Percentiles rank a stretch among this genome's conserved stretches.
phyloP scores from a whole-genome alignment of 176 grass and related monocot genomes.

The Urochloa ruziziensis region DNA sequence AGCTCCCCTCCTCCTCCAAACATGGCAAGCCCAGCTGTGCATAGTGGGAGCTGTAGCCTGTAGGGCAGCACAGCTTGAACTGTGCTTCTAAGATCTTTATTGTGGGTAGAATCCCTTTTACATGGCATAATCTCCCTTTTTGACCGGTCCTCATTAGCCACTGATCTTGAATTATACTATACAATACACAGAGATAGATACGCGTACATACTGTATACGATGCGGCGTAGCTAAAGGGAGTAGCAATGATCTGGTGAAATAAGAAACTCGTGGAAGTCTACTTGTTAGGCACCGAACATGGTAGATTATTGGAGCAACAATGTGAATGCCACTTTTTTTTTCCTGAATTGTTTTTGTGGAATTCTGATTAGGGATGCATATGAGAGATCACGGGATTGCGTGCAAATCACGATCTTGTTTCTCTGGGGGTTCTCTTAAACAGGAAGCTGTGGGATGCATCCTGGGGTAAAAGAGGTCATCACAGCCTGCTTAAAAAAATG shows the following conservation, averaged over 20 bases:
- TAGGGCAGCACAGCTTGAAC: conserved; percentile 8
- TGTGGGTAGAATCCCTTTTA: conserved; percentile 8
- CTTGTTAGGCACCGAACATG: conserved; percentile 46
- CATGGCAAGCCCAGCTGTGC: conserved; percentile 30
- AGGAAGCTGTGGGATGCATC: conserved; percentile 12
- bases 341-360: conserved; percentile 12
- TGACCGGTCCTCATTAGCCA: conserved; percentile 2
- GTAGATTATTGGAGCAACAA: background rate
- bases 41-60: background rate
- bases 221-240: background rate
- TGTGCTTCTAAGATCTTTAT: conserved; percentile 17
- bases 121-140: conserved; percentile 23
- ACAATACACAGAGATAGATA: background rate
- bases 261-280: conserved; percentile 27
- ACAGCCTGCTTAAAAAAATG: conserved; percentile 33
- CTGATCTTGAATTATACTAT: conserved; percentile 14
- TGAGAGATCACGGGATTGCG: conserved; percentile 12
- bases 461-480: conserved; percentile 18
- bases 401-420: conserved; percentile 37
- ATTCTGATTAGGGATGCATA: conserved; percentile 18
- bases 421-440: conserved; percentile 28
- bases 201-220: background rate
- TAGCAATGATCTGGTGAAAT: conserved; percentile 28
- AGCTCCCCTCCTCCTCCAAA: conserved; percentile 11
- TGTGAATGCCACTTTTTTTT: conserved; percentile 33